Conservation (phyloP, 371 early-diverging fungal genomes). For the Mortierella sp. region DNA sequence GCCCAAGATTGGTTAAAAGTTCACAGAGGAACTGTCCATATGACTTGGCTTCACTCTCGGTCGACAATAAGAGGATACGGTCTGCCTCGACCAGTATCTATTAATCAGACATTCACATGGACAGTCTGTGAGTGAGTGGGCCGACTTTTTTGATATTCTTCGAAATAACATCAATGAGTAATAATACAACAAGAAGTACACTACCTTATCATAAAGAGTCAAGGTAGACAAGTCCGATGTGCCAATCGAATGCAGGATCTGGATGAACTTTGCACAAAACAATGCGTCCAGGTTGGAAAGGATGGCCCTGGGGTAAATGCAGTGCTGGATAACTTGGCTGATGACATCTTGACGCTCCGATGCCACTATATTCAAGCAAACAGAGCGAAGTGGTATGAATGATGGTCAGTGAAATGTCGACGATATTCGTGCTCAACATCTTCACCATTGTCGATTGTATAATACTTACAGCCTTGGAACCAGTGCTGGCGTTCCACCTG, state of each 20-base stretch:
- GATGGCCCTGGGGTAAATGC: conserved; percentile 81
- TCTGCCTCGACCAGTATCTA: conserved; percentile 48
- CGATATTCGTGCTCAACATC: no score
- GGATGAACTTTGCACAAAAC: conserved; percentile 85
- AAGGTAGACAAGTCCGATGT: conserved; percentile 83
- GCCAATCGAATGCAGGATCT: conserved; percentile 81
- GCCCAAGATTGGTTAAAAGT: conserved; percentile 66
- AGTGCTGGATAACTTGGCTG: conserved; percentile 77
- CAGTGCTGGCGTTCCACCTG: conserved; percentile 35
- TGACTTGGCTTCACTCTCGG: conserved; percentile 84
- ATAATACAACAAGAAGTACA: neutral
- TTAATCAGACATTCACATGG: neutral
- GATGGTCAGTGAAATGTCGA: no score
- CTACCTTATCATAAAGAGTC: conserved; percentile 75
- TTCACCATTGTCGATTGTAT: no score
- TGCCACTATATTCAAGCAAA: neutral
- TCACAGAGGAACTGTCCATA: conserved; percentile 75
- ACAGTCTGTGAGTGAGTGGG: neutral
- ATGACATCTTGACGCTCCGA: conserved; percentile 59
- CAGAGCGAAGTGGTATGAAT: neutral
- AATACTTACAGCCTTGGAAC: conserved; percentile 43
- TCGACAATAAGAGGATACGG: conserved; percentile 66
- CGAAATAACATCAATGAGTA: no score
- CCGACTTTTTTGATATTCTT: no score
- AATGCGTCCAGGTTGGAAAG: conserved; percentile 85